These are phyloP conservation scores for Polyplosphaeria fusca DNA, from an alignment of 495 filamentous ascomycete species.

Conservation along the genomic window DNA sequence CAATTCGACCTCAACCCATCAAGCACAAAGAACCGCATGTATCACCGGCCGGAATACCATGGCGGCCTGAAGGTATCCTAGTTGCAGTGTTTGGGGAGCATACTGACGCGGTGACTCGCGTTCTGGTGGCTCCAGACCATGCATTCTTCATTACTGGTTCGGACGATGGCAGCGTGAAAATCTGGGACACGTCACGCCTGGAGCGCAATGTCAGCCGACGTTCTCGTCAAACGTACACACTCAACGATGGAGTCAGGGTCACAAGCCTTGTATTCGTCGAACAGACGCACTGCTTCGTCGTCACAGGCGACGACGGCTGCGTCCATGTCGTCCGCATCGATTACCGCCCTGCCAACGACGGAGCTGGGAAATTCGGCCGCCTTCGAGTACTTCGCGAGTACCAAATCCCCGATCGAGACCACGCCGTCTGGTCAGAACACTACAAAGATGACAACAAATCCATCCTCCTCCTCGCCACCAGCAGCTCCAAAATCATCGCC, in stretches of 20 bases:
- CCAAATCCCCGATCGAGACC: conserved; percentile 69
- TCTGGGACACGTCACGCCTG: conserved; percentile 89
- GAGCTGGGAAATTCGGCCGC: conserved; percentile 64
- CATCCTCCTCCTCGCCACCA: conserved; percentile 81
- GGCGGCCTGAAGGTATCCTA: conserved; percentile 80
- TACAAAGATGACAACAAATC: conserved; percentile 79
- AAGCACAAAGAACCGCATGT: conserved; percentile 52
- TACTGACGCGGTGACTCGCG: conserved; percentile 72
- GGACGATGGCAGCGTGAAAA: conserved; percentile 85
- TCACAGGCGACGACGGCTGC: conserved; percentile 83
- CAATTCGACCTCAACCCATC: conserved; percentile 61
- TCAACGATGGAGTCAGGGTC: conserved; percentile 66
- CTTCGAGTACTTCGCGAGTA: conserved; percentile 73
- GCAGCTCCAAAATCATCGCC: conserved; percentile 74
- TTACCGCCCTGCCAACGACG: conserved; percentile 44
- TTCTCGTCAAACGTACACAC: conserved; percentile 81
- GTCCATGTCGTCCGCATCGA: conserved; percentile 87
- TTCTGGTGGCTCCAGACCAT: conserved; percentile 85
- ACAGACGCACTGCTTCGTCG: conserved; percentile 89
- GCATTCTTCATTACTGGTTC: conserved; percentile 90
- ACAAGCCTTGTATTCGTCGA: conserved; percentile 85
- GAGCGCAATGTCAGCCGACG: conserved; percentile 86
- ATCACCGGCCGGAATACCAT: conserved; percentile 52
- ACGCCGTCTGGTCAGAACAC: conserved; percentile 89
- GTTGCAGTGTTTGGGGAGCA: conserved; percentile 90